Conservation (phyloP, 495 filamentous ascomycete genomes). For the Platismatia glauca region DNA sequence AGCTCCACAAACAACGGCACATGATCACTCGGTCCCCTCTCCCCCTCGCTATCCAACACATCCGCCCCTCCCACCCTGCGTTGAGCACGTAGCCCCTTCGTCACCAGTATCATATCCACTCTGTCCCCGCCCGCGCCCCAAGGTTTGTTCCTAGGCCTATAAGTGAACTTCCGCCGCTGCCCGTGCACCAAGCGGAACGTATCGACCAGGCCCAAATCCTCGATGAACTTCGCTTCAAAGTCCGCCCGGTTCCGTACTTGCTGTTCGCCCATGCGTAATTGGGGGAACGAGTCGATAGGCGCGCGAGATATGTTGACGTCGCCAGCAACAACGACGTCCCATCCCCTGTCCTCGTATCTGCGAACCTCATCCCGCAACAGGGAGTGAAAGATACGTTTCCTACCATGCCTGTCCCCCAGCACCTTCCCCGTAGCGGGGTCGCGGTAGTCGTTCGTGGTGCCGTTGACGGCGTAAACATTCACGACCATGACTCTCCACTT, state of each 20-base stretch:
- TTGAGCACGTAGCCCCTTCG: conserved; percentile 16
- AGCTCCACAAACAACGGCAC: conserved; percentile 29
- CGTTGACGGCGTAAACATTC: conserved; percentile 47
- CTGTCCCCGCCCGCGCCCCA: conserved; percentile 34
- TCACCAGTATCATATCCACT: conserved; percentile 33
- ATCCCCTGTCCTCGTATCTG: conserved; percentile 31
- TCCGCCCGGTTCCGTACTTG: conserved; percentile 42
- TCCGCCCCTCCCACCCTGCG: conserved; percentile 22
- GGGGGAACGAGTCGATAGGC: conserved; percentile 35
- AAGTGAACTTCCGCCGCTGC: conserved; percentile 29
- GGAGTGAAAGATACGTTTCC: conserved; percentile 40
- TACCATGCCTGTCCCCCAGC: conserved; percentile 38
- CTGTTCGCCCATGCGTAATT: conserved; percentile 33
- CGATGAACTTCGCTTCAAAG: conserved; percentile 42
- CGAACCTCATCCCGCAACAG: conserved; percentile 35
- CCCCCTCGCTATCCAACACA: conserved; percentile 29
- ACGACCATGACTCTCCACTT: conserved; percentile 30
- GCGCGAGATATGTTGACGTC: conserved; percentile 43
- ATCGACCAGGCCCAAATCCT: conserved; percentile 26
- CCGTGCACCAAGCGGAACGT: conserved; percentile 25
- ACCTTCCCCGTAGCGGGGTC: conserved; percentile 32
- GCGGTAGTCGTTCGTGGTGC: conserved; percentile 39
- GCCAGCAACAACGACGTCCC: conserved; percentile 36
- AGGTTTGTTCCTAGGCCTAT: conserved; percentile 24
- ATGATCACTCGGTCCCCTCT: conserved; percentile 33